Evolutionary conservation across 805 yeast species (phyloP).

Genomic region (Sugiyamaella lignohabitans): DNA sequence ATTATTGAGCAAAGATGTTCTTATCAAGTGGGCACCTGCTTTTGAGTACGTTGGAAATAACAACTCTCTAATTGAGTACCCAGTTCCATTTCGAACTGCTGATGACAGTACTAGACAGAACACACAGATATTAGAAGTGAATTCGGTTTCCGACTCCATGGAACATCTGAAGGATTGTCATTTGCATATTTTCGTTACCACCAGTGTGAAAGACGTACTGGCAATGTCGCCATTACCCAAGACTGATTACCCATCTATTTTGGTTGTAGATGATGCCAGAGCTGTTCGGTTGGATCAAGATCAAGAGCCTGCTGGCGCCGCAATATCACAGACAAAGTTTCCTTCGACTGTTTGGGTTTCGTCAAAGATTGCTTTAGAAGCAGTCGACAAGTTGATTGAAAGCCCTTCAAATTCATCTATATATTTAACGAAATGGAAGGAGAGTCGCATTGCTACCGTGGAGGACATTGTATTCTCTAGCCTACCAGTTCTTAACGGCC

Average conservation of each 20-base stretch:
- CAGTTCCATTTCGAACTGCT: slow-evolving; percentile 17
- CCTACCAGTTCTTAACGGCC: slow-evolving; percentile 13
- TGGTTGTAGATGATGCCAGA: slow-evolving; percentile 13
- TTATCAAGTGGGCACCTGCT: slow-evolving; percentile 24
- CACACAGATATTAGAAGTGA: slow-evolving; percentile 29
- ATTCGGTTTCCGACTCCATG: slow-evolving; percentile 24
- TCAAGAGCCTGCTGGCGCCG: neutral
- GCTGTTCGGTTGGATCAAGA: neutral
- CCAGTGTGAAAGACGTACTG: slow-evolving; percentile 18
- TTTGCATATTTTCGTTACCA: slow-evolving; percentile 22
- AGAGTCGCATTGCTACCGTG: slow-evolving; percentile 23
- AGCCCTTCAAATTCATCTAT: slow-evolving; percentile 26
- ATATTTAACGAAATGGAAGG: slow-evolving; percentile 19
- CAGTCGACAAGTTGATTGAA: slow-evolving; percentile 21
- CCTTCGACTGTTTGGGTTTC: neutral
- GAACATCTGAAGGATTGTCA: slow-evolving; percentile 28
- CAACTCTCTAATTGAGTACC: slow-evolving; percentile 29
- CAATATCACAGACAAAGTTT: neutral
- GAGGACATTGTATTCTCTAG: slow-evolving; percentile 17
- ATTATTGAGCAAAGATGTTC: slow-evolving; percentile 29
- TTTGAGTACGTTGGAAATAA: slow-evolving; percentile 29
- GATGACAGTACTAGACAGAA: slow-evolving; percentile 15
- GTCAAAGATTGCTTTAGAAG: slow-evolving; percentile 20
- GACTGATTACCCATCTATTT: slow-evolving; percentile 22
- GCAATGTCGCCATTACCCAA: slow-evolving; percentile 9